Evolutionary conservation across 768 basidiomycete species (phyloP).

Genomic region (Coprinellus aureogranulatus): DNA sequence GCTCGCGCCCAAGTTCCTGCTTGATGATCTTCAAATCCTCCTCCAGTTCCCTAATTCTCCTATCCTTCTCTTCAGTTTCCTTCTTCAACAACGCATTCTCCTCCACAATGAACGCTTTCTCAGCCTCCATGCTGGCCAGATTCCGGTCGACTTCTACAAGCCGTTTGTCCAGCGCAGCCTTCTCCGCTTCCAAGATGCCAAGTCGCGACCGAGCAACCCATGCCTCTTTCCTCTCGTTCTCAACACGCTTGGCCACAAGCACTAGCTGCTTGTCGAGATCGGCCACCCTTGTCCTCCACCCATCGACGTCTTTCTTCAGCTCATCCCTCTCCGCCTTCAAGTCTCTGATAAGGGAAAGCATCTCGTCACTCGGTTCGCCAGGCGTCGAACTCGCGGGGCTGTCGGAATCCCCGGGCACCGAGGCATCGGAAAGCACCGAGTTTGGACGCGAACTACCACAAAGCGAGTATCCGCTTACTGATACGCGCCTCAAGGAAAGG

Average conservation of each 20-base stretch:
- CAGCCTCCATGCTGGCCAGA: conserved; percentile 24
- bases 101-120: conserved; percentile 22
- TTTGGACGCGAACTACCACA: conserved; percentile 44
- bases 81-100: conserved; percentile 28
- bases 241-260: conserved; percentile 65
- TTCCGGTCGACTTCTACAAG: conserved; percentile 36
- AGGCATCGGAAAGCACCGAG: conserved; percentile 50
- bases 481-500: conserved; percentile 43
- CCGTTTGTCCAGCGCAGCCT: conserved; percentile 50
- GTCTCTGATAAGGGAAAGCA: conserved; percentile 71
- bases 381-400: conserved; percentile 14
- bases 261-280: conserved; percentile 72
- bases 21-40: conserved; percentile 42
- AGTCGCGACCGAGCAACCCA: conserved; percentile 80
- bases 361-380: conserved; percentile 67
- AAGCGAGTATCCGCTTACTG: conserved; percentile 30
- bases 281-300: conserved; percentile 75
- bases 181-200: conserved; percentile 66
- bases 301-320: conserved; percentile 82
- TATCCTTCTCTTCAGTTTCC: conserved; percentile 37
- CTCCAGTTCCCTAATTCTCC: conserved; percentile 43
- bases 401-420: conserved; percentile 28
- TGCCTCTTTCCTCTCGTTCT: conserved; percentile 76
- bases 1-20: conserved; percentile 29
- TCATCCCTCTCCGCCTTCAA: conserved; percentile 88